A percentile compares a stretch with the other conserved stretches of the same genome.
Conservation (phyloP, 768 basidiomycete genomes). For the Boletus fagicola region DNA sequence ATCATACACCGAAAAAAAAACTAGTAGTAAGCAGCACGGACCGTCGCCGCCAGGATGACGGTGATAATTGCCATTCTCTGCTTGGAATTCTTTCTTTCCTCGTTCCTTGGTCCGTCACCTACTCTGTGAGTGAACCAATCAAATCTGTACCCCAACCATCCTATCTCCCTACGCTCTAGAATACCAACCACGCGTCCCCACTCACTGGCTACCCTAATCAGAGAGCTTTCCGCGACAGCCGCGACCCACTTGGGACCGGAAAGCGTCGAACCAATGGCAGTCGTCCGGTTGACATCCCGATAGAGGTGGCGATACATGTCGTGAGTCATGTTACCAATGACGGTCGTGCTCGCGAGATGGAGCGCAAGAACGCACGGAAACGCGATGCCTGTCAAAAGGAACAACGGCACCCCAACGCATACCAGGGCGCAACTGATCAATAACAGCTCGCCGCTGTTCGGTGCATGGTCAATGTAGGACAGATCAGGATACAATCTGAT, state of each 20-base stretch:
- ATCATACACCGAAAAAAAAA: neutral
- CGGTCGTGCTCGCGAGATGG: conserved; percentile 27
- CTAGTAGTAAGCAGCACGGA: neutral
- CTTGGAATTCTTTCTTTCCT: conserved; percentile 44
- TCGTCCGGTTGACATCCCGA: conserved; percentile 38
- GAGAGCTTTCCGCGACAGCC: conserved; percentile 48
- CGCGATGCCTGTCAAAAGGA: conserved; percentile 13
- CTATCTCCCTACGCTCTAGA: conserved; percentile 42
- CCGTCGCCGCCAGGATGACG: conserved; percentile 1
- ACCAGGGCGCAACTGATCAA: conserved; percentile 26
- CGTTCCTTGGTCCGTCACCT: conserved; percentile 41
- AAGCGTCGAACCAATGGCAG: conserved; percentile 35
- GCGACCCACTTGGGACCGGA: conserved; percentile 36
- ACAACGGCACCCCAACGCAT: conserved; percentile 11
- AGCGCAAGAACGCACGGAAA: conserved; percentile 19
- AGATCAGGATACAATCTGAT: conserved; percentile 47
- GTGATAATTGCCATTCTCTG: conserved; percentile 32
- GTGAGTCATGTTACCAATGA: conserved; percentile 44
- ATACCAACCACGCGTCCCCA: conserved; percentile 46
- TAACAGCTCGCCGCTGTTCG: conserved; percentile 50
- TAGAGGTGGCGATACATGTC: conserved; percentile 50
- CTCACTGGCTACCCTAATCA: conserved; percentile 53
- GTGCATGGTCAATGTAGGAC: conserved; percentile 44
- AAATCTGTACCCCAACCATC: conserved; percentile 42
- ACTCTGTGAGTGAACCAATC: conserved; percentile 53